Percentiles rank a stretch among this genome's conserved stretches.
Conservation (phyloP, 192 early-diverging fungal genomes). For the Entophlyctis luteolus region DNA sequence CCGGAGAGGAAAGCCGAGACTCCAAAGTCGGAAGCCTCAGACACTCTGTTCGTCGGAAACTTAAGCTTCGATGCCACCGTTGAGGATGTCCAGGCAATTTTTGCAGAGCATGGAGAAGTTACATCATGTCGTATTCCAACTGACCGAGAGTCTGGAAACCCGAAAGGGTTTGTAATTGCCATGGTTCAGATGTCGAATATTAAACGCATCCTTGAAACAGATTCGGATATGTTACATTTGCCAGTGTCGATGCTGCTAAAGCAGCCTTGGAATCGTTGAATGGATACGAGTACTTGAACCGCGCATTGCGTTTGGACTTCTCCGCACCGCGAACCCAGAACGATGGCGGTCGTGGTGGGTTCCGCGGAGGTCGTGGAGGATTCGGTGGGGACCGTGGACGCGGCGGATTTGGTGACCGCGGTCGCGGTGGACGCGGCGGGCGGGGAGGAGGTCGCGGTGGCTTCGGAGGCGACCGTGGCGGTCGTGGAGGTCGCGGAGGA, state of each 20-base stretch:
- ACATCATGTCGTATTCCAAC: constrained; percentile 66
- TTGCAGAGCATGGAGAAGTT: constrained; percentile 59
- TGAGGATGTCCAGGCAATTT: constrained; percentile 53
- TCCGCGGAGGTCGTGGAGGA: constrained; percentile 36
- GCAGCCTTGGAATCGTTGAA: constrained; percentile 70
- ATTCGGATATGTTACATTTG: constrained; percentile 52
- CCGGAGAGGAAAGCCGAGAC: constrained; percentile 41
- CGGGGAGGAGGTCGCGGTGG: constrained; percentile 47
- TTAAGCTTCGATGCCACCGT: constrained; percentile 66
- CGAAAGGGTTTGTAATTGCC: constrained; percentile 65
- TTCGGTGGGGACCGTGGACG: constrained; percentile 38
- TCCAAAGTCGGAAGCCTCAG: constrained; percentile 56
- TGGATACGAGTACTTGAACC: constrained; percentile 71
- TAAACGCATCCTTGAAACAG: no score
- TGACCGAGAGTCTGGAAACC: constrained; percentile 65
- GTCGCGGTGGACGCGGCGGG: constrained; percentile 46
- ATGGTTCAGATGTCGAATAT: no score
- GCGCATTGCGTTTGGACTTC: constrained; percentile 84
- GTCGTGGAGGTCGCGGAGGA: constrained; percentile 43
- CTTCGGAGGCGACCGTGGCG: constrained; percentile 45
- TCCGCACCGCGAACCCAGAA: constrained; percentile 44
- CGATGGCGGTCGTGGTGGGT: constrained; percentile 33
- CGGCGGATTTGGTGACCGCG: constrained; percentile 48
- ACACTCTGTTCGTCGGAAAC: constrained; percentile 83
- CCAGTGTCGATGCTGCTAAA: constrained; percentile 38